Percentiles rank a stretch among this genome's conserved stretches.
Conservation (phyloP, 495 filamentous ascomycete species). For the Lineolata rhizophorae region DNA sequence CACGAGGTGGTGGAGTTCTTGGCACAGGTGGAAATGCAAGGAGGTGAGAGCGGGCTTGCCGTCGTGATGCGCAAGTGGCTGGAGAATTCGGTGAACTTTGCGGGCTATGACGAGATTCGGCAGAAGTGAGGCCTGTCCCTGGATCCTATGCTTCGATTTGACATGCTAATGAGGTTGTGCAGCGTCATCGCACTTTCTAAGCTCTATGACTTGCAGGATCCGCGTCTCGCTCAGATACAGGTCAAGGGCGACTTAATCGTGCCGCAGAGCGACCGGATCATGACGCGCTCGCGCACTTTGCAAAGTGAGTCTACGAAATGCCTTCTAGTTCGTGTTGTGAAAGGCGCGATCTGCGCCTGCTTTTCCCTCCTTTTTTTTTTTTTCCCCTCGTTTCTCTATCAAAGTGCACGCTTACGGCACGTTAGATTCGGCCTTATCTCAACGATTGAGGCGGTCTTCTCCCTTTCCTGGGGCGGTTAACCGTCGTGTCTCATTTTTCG, state of each 20-base stretch:
- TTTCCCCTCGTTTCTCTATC: too few species aligned
- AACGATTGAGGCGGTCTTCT: too few species aligned
- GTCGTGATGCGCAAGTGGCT: constrained; percentile 89
- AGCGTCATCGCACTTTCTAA: constrained; percentile 81
- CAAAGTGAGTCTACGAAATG: constrained; percentile 26
- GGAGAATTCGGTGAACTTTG: constrained; percentile 87
- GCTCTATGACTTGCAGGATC: constrained; percentile 68
- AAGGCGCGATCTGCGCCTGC: too few species aligned
- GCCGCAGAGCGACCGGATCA: constrained; percentile 50
- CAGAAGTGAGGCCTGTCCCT: constrained; percentile 64
- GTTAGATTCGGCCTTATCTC: too few species aligned
- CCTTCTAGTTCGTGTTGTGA: constrained; percentile 4
- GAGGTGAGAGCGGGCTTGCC: constrained; percentile 51
- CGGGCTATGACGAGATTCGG: constrained; percentile 87
- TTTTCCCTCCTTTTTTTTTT: too few species aligned
- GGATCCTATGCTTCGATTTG: not conserved
- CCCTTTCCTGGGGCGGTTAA: too few species aligned
- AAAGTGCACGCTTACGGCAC: too few species aligned
- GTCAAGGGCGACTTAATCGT: constrained; percentile 87
- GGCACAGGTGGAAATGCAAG: constrained; percentile 48
- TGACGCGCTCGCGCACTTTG: constrained; percentile 75
- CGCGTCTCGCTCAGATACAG: constrained; percentile 48
- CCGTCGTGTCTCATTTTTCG: too few species aligned
- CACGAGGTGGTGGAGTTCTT: constrained; percentile 85
- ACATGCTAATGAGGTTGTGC: not conserved